Evolutionary conservation across 495 filamentous ascomycete genomes (phyloP), one percentile per base, ranked within the genome.

Genomic region (Zalerion maritima): DNA sequence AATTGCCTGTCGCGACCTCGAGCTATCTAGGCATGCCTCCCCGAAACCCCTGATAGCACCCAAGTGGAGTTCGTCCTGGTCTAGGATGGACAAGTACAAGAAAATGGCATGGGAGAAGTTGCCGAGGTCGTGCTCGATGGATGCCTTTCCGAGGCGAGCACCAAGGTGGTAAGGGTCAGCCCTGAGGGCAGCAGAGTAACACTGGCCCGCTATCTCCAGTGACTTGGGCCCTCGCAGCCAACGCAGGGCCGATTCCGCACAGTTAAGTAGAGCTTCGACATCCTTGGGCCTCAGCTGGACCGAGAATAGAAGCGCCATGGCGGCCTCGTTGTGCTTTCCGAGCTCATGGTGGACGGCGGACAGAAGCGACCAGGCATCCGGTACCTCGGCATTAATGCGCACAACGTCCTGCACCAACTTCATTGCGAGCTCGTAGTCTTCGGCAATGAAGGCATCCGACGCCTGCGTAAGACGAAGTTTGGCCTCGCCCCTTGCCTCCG

Each of bases 371-470:
- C 87, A 84, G 16, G 84, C 78, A 13, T 69, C 62, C 37, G 78
- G 78, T 32, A 84, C 81, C 47, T 92, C 85, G 9, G 80, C 78
- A 45, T 93, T 92, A 41, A 75, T 64, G 33, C 79, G 69, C 29
- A 92, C 73, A 7, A 84, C 78, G 43, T 73, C 69, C 26, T 63
- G 57, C 7, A 78, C 68, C 24, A 69, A 57, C 2, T 71, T 55
- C 18, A 71, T 59, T 7, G 82, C 78, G 20, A 62, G 55, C 16
- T 74, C 70, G 45, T 75, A 74, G 24, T 78, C 61, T 7, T 64
- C 61, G 29, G 69, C 60, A 36, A 82, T 69, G 46, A 77, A 87
- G 2, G 75, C 71, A 16, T 71, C 64, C 15, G 69, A 76, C 5
- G 82, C 81, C 42, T 71, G 53, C n/a, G 65, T 71, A 37, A 84